phyloP scores from a whole-genome alignment of 2,329 filamentous ascomycete genomes.

The Colletotrichum tofieldiae region DNA sequence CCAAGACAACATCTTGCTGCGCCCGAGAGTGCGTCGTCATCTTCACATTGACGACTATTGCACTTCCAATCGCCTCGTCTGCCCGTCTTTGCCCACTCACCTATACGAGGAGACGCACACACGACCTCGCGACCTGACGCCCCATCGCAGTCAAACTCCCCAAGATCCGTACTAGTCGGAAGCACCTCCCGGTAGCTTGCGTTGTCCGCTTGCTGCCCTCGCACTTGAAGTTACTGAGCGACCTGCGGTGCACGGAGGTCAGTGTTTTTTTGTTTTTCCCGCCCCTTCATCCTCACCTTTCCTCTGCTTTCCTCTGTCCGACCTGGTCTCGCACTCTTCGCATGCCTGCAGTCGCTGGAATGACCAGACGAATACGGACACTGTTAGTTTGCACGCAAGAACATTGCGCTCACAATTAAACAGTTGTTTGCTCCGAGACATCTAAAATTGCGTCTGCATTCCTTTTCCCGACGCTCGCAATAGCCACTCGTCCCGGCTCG shows the following conservation, averaged over 20 bases:
- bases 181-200: slow-evolving; percentile 4
- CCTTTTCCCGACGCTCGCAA: slow-evolving; percentile 14
- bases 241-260: slow-evolving; percentile 35
- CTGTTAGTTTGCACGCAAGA: slow-evolving; percentile 12
- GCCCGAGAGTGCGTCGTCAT: background rate
- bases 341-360: slow-evolving; percentile 29
- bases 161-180: slow-evolving; percentile 15
- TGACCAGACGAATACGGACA: slow-evolving; percentile 15
- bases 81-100: too few relatives aligned
- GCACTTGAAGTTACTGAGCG: slow-evolving; percentile 22
- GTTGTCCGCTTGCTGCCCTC: slow-evolving; percentile 14
- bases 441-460: slow-evolving; percentile 32
- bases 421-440: slow-evolving; percentile 35
- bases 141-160: slow-evolving; percentile 5
- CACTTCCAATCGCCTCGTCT: background rate
- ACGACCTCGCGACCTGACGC: background rate
- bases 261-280: slow-evolving; percentile 22
- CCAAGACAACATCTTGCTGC: slow-evolving; percentile 31
- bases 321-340: slow-evolving; percentile 15
- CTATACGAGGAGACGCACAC: slow-evolving; percentile 17
- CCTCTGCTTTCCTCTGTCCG: slow-evolving; percentile 1
- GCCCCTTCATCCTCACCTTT: slow-evolving; percentile 1
- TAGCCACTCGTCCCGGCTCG: slow-evolving; percentile 5
- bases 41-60: slow-evolving; percentile 3
- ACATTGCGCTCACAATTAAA: slow-evolving; percentile 31